phyloP scores from a whole-genome alignment of 2,329 filamentous ascomycete species.

The Trichoderma arundinaceum region DNA sequence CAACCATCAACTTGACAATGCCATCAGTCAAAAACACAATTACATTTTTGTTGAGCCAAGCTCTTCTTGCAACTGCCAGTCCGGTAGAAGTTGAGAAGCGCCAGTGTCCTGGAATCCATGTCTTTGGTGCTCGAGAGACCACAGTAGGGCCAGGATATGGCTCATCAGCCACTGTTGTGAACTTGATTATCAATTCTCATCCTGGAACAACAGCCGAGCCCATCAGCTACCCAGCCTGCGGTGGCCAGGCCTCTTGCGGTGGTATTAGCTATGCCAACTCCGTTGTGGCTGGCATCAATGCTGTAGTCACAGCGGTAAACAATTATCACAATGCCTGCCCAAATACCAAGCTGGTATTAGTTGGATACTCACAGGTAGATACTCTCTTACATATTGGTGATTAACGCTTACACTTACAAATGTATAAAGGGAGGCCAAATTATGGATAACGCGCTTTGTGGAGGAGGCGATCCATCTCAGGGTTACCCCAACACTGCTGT shows the following conservation, averaged over 20 bases:
- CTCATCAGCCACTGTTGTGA: conserved; percentile 55
- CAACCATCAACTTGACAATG: neutral
- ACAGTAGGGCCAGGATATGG: conserved; percentile 60
- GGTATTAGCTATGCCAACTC: conserved; percentile 65
- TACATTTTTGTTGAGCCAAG: conserved; percentile 16
- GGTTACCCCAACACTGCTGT: conserved; percentile 52
- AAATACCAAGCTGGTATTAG: conserved; percentile 61
- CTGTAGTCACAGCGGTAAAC: conserved; percentile 53
- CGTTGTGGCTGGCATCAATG: conserved; percentile 25
- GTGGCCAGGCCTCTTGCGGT: conserved; percentile 63
- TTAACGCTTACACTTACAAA: neutral
- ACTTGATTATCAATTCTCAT: conserved; percentile 55
- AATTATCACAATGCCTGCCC: conserved; percentile 62
- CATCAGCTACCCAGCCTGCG: conserved; percentile 66
- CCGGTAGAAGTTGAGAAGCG: conserved; percentile 26
- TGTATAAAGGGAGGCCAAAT: conserved; percentile 62
- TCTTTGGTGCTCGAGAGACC: conserved; percentile 56
- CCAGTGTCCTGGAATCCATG: conserved; percentile 44
- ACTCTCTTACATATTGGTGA: neutral
- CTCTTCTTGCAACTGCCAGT: conserved; percentile 14
- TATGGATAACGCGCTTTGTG: conserved; percentile 67
- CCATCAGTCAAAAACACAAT: conserved; percentile 8
- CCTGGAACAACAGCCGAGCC: conserved; percentile 60
- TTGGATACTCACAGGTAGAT: conserved; percentile 66
- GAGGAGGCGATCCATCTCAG: conserved; percentile 58